A percentile compares a stretch with the other conserved stretches of the same genome.
Conservation (phyloP, 208 protist species). For the Leptomonas pyrrhocoris region DNA sequence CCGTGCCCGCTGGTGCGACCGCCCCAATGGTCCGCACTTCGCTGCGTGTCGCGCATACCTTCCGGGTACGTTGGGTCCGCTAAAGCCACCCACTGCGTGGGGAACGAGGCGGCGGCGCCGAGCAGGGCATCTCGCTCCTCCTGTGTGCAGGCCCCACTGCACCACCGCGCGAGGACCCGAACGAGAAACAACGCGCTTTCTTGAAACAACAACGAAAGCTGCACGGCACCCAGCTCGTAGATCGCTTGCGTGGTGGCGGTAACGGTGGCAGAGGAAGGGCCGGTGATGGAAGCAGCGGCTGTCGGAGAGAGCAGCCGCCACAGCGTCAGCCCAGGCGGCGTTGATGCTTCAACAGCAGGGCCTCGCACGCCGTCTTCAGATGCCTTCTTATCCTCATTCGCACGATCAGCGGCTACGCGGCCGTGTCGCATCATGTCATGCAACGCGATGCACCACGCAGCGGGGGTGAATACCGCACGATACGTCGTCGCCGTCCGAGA, state of each 20-base stretch:
- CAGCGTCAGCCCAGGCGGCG: conserved; percentile 19
- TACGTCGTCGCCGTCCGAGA: background rate
- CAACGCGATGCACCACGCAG: conserved; percentile 6
- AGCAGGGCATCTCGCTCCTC: conserved; percentile 30
- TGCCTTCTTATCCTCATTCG: background rate
- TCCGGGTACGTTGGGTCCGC: background rate
- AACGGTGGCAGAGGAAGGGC: background rate
- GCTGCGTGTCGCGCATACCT: background rate
- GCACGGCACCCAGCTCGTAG: conserved; percentile 19
- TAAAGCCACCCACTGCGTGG: conserved; percentile 34
- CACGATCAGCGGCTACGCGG: background rate
- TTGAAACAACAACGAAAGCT: conserved; percentile 17
- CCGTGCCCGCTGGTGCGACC: background rate
- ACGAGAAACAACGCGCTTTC: conserved; percentile 30
- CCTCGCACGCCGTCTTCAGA: background rate
- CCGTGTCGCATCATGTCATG: conserved; percentile 7
- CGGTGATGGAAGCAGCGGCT: background rate
- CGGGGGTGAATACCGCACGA: background rate
- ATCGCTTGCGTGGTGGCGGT: conserved; percentile 5
- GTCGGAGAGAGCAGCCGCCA: conserved; percentile 24
- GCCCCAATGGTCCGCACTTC: background rate
- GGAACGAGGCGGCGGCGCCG: conserved; percentile 12
- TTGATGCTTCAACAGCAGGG: too few species aligned
- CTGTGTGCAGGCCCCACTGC: conserved; percentile 14
- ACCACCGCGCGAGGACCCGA: conserved; percentile 28